phyloP scores from a whole-genome alignment of 1,139 yeast genomes.

The Spathaspora sp. region DNA sequence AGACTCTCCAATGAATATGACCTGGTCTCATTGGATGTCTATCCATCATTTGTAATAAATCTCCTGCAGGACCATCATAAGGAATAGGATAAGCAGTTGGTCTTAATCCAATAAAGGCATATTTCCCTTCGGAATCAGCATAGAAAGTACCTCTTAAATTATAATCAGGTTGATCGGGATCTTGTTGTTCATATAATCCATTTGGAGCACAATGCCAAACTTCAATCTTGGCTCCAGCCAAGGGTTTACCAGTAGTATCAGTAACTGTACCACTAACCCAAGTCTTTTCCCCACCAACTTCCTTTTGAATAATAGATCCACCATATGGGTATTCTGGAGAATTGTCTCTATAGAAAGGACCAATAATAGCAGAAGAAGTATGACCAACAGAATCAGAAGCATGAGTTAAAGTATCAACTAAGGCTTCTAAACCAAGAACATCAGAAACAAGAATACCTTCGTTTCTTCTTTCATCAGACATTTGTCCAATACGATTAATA shows the following conservation, averaged over 20 bases:
- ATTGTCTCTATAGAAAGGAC: constrained; percentile 28
- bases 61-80: constrained; percentile 19
- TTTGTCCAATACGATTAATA: constrained; percentile 17
- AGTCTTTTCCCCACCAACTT: constrained; percentile 27
- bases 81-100: constrained; percentile 19
- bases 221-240: constrained; percentile 16
- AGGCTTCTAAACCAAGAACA: constrained; percentile 16
- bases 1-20: constrained; percentile 23
- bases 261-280: constrained; percentile 24
- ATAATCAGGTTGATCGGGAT: constrained; percentile 24
- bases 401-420: constrained; percentile 20
- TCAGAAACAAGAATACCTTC: constrained; percentile 18
- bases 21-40: constrained; percentile 20
- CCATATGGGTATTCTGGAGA: constrained; percentile 28
- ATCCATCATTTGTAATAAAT: constrained; percentile 16
- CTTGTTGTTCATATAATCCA: constrained; percentile 19
- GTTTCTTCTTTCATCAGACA: constrained; percentile 15
- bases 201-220: constrained; percentile 20
- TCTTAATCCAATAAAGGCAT: constrained; percentile 15
- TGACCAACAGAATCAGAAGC: constrained; percentile 19
- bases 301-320: constrained; percentile 27
- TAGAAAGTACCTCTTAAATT: constrained; percentile 18
- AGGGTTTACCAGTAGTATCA: constrained; percentile 14
- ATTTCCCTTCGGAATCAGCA: constrained; percentile 15
- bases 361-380: constrained; percentile 29